Evolutionary conservation across 164 flowering plant species (phyloP), one percentile per base, ranked within the genome.

Genomic region (Liquidambar formosana): DNA sequence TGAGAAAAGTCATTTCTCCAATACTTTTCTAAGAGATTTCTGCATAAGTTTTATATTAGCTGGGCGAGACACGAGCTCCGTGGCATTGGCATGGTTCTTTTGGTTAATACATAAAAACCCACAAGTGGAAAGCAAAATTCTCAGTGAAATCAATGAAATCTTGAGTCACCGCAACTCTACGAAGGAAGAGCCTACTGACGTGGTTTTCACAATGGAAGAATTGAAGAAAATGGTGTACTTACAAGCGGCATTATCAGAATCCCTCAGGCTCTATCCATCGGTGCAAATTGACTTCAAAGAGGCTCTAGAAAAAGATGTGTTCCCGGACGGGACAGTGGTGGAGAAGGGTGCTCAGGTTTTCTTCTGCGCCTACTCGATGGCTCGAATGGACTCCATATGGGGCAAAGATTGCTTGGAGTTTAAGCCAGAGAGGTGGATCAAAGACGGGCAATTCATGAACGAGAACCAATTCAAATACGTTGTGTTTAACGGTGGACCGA

Each of bases 31-130:
- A 3, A 69, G 67, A 60, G 94, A 89, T 64, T 82, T 89, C 63
- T 83, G 88, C 70, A 75, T 87, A 23, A 87, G 87, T 25, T 86
- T 89, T 59, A 84, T 87, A 54, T 64, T 89, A 10, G 94, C 94
- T 1, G 94, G 94, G 13, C 71, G 91, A 5, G 94, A 89, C 84
- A 89, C 94, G 2, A 81, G 84, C 70, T 85, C 94, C 0, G 91
- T 87, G 10, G 91, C 85, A 13, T 62, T 89, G 48, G 77, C 84
- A 0, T 87, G 94, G 91, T 87, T 89, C 72, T 87, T 87, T 77
- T 87, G 91, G 91, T 69, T 89, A 1, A 23, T 89, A 10, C 60
- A 77, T 47, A 49, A 76, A 52, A 64, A 86, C 74, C 89, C 86
- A 2, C 68, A 70, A 0, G 84, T 84, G 1, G 85, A 89, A 59